Conservation (phyloP, 1,139 yeast genomes). For the Ogataea hybrid region DNA sequence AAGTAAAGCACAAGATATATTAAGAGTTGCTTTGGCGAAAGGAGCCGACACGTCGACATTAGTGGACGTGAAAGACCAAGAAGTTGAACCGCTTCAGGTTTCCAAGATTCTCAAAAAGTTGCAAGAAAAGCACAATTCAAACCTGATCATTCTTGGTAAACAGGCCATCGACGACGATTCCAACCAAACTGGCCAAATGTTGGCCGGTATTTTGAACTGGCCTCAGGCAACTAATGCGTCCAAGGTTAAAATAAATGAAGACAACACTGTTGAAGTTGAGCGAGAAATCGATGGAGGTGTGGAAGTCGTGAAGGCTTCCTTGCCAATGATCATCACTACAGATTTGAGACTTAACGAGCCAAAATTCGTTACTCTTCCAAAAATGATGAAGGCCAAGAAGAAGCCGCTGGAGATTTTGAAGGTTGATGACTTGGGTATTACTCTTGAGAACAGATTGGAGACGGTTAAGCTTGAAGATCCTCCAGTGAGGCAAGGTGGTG, state of each 20-base stretch:
- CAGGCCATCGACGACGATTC: conserved; percentile 96
- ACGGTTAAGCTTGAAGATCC: conserved; percentile 82
- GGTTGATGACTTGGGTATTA: conserved; percentile 68
- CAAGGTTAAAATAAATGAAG: conserved; percentile 66
- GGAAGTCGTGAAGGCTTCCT: conserved; percentile 71
- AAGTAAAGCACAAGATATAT: conserved; percentile 78
- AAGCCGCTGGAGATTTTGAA: conserved; percentile 78
- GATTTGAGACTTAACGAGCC: conserved; percentile 94
- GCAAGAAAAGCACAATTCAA: conserved; percentile 68
- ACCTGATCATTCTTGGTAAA: conserved; percentile 85
- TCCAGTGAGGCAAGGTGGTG: conserved; percentile 75
- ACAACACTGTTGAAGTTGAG: conserved; percentile 62
- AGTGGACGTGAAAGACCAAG: conserved; percentile 69
- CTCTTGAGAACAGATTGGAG: conserved; percentile 62
- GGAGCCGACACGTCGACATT: conserved; percentile 89
- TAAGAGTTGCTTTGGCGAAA: conserved; percentile 89
- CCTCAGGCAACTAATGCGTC: conserved; percentile 98
- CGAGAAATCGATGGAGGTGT: conserved; percentile 96
- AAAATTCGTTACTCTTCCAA: conserved; percentile 89
- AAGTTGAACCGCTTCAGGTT: conserved; percentile 83
- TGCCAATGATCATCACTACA: conserved; percentile 87
- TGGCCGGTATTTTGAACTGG: conserved; percentile 93
- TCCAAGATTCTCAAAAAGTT: conserved; percentile 80
- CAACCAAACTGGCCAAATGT: conserved; percentile 96
- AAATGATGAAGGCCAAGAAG: conserved; percentile 97